These are phyloP conservation scores for Stenogyne calaminthoides DNA, from an alignment of 305 asterid genomes.

Conservation along the genomic window DNA sequence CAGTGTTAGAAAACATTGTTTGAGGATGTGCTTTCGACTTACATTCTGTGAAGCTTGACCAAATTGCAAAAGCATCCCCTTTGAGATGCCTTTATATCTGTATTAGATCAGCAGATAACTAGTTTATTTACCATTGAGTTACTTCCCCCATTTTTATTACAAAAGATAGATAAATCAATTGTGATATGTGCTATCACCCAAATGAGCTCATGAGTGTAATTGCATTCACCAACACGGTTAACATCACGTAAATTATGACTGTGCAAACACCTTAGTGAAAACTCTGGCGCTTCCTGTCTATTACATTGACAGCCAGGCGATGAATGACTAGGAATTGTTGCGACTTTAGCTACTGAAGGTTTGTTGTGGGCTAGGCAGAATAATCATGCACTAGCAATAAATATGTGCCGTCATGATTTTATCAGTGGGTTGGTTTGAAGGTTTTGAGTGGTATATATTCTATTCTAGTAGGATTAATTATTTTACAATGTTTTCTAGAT, in stretches of 20 bases:
- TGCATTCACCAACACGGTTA: neutral
- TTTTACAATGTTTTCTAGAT: neutral
- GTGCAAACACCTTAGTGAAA: neutral
- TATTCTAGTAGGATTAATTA: neutral
- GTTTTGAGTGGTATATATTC: neutral
- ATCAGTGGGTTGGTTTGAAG: neutral
- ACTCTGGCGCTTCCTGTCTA: neutral
- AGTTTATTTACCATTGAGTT: neutral
- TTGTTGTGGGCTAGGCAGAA: neutral
- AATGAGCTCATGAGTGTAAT: neutral
- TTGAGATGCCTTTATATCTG: neutral
- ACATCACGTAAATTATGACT: neutral
- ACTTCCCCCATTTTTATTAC: neutral
- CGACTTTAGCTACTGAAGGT: neutral
- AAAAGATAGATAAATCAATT: neutral
- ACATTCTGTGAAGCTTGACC: neutral
- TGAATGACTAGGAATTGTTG: neutral
- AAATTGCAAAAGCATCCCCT: neutral
- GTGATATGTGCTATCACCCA: neutral
- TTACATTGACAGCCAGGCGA: neutral
- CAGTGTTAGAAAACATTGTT: neutral
- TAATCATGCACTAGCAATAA: neutral
- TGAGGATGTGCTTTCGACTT: conserved; percentile 2
- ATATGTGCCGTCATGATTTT: neutral
- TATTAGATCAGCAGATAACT: neutral